phyloP scores from a whole-genome alignment of 2,329 filamentous ascomycete species.

The Emmonsiellopsis sp. region DNA sequence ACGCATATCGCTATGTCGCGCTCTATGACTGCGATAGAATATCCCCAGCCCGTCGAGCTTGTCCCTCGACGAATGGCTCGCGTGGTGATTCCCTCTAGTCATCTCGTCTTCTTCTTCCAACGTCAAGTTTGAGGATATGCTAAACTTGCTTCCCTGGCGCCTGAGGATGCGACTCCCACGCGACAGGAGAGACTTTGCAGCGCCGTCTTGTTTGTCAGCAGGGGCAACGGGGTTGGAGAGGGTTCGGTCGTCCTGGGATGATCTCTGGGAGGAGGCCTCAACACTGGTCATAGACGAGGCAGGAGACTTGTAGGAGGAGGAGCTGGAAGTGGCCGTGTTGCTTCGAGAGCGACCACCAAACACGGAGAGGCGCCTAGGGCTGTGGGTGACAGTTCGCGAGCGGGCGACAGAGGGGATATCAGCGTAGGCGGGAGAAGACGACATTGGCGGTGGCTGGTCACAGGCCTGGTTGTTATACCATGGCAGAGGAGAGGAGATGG shows the following conservation, averaged over 20 bases:
- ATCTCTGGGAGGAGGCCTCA: constrained; percentile 21
- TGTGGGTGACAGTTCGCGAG: constrained; percentile 18
- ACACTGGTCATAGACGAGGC: constrained; percentile 32
- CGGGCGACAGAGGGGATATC: constrained; percentile 6
- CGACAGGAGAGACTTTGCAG: constrained; percentile 31
- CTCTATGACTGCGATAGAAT: constrained; percentile 23
- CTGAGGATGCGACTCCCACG: constrained; percentile 38
- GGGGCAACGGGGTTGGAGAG: constrained; percentile 18
- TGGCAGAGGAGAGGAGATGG: constrained; percentile 1
- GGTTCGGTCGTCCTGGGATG: constrained; percentile 24
- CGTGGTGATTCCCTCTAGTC: constrained; percentile 14
- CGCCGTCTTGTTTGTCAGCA: constrained; percentile 25
- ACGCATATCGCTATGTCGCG: constrained; percentile 26
- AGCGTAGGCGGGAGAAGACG: constrained; percentile 7
- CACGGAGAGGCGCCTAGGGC: constrained; percentile 31
- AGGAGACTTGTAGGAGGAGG: constrained; percentile 38
- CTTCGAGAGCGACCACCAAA: constrained; percentile 31
- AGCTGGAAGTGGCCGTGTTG: constrained; percentile 42
- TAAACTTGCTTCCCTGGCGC: constrained; percentile 38
- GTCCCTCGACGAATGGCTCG: constrained; percentile 10
- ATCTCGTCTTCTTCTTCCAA: constrained; percentile 32
- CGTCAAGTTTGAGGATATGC: constrained; percentile 26
- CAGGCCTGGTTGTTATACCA: constrained; percentile 10
- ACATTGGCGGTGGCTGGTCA: constrained; percentile 9
- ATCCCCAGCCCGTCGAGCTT: constrained; percentile 24